Conservation (phyloP, 495 filamentous ascomycete genomes). For the Penicillium lividum region DNA sequence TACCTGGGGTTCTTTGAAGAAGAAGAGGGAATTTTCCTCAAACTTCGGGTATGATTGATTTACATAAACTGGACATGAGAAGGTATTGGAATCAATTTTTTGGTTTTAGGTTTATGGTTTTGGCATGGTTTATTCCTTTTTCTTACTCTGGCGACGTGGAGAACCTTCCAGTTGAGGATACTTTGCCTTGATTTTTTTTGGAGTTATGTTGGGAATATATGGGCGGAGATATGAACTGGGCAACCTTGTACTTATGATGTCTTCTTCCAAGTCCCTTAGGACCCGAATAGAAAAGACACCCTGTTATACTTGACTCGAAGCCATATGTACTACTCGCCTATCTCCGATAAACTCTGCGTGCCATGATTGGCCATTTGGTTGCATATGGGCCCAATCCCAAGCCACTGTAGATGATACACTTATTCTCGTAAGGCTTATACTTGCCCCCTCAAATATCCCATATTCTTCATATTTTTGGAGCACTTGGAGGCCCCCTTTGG, state of each 20-base stretch:
- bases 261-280: neutral
- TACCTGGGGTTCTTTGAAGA: constrained; percentile 2
- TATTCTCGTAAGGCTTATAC: neutral
- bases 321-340: neutral
- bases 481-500: no score
- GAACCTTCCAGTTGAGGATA: neutral
- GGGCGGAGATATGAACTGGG: constrained; percentile 13
- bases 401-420: constrained; percentile 3
- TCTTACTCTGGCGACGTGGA: neutral
- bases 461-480: neutral
- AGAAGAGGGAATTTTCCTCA: neutral
- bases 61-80: neutral
- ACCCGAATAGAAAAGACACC: constrained; percentile 1
- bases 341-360: constrained; percentile 7
- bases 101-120: neutral
- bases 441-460: neutral
- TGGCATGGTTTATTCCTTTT: neutral
- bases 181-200: neutral
- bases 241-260: constrained; percentile 12
- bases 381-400: constrained; percentile 9
- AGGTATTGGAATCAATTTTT: neutral
- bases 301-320: neutral
- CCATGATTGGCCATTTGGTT: constrained; percentile 3
- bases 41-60: neutral
- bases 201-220: constrained; percentile 11